Base-by-base conservation (phyloP, 2,329 filamentous ascomycete species). In the Mycosphaerella sp. region DNA sequence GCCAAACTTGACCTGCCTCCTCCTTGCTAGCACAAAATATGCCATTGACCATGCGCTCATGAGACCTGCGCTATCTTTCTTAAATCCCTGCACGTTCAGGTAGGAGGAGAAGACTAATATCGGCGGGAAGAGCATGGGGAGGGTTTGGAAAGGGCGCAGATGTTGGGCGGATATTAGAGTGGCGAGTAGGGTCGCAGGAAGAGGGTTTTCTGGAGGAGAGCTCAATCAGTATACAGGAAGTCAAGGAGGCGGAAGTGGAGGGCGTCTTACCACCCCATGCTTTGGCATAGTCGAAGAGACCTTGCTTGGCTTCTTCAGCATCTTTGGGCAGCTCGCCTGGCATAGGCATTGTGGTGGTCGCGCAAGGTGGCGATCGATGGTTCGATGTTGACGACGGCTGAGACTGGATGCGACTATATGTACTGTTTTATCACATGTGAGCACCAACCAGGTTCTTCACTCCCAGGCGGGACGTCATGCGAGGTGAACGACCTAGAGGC, bases 71-170 rank as follows among this genome's bases (percentile, higher is more conserved):
- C 75, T 75, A 61, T 86, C 84, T 43, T 77, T 78, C 63, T 80
- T 79, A 70, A 78, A 84, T 53, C 76, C 75, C 56, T 76, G 75
- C 27, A 86, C 62, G 64, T 85, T 86, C 40, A 85, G 70, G 63
- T 86, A 86, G 51, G 79, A 79, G 45, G 78, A 78, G 70, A 85
- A 83, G 52, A 86, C 74, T 2, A 86, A 73, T 50, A 84, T 71
- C 2, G 82, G 82, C 4, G 82, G 78, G 64, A 86, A 86, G 56
- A 83, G 68, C 77, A 86, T 82, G 3, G 83, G 83, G 0, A 86
- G 71, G 6, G 74, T 64, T 64, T 83, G 81, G 67, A 84, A 81
- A 6, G 84, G 83, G n/a, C 80, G 79, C 39, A 78, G 72, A 70
- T 85, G 79, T 61, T 85, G 80, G 9, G 82, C 80, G 36, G 81